phyloP scores from a whole-genome alignment of 1,284 basidiomycete genomes.

The Malassezia restricta region DNA sequence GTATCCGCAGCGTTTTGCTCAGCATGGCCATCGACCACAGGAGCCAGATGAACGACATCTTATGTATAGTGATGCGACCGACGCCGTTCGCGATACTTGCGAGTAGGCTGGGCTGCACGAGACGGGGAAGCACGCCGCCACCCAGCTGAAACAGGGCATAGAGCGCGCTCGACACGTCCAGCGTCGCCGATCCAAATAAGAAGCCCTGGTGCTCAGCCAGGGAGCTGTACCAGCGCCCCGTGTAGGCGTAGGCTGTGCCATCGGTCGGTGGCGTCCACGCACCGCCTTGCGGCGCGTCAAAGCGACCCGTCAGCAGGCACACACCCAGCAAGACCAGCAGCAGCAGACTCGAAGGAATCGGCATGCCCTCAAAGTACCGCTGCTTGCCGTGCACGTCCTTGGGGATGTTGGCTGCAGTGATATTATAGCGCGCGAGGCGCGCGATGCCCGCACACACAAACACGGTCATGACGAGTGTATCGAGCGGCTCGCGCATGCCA shows the following conservation, averaged over 20 bases:
- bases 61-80: constrained; percentile 27
- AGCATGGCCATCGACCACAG: constrained; percentile 41
- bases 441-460: constrained; percentile 96
- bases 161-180: constrained; percentile 21
- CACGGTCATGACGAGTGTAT: constrained; percentile 69
- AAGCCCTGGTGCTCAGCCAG: constrained; percentile 15
- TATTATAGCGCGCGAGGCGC: constrained; percentile 92
- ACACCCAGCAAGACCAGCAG: constrained; percentile 70
- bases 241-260: constrained; percentile 14
- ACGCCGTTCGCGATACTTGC: constrained; percentile 11
- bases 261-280: constrained; percentile 16
- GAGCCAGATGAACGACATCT: constrained; percentile 29
- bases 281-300: constrained; percentile 22
- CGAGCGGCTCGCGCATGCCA: constrained; percentile 76
- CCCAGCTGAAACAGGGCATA: constrained; percentile 8
- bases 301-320: constrained; percentile 62
- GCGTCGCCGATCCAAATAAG: constrained; percentile 24
- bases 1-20: constrained; percentile 40
- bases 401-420: constrained; percentile 85
- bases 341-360: constrained; percentile 78
- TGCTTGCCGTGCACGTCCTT: constrained; percentile 77
- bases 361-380: constrained; percentile 91
- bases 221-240: constrained; percentile 22
- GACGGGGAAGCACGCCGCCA: constrained; percentile 1
- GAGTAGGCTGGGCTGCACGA: not conserved